Percentiles rank a stretch among this genome's conserved stretches.
Evolutionary conservation across 73 alveolate genomes (phyloP).

Genomic region (Urostyla sp.): DNA sequence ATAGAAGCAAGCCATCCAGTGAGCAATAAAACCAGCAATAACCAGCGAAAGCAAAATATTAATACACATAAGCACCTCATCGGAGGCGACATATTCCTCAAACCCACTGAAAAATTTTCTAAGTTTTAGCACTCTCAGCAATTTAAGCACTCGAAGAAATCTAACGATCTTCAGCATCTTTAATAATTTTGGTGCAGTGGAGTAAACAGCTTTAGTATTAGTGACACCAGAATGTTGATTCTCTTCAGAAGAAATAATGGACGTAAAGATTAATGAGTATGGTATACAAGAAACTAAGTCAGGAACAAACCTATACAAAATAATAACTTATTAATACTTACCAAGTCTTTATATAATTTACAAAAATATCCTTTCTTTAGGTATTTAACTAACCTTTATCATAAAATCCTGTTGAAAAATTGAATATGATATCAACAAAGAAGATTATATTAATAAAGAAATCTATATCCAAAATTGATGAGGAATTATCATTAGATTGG

Average conservation of each 20-base stretch:
- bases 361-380: background rate
- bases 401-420: conserved; percentile 55
- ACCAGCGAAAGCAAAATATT: conserved; percentile 52
- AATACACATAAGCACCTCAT: conserved; percentile 44
- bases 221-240: background rate
- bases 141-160: conserved; percentile 58
- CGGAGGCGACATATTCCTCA: conserved; percentile 71
- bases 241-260: background rate
- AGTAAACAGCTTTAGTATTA: background rate
- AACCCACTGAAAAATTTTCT: conserved; percentile 6
- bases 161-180: conserved; percentile 34
- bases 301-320: background rate
- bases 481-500: conserved; percentile 6
- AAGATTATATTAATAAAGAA: conserved; percentile 45
- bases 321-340: background rate
- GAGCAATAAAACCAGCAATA: conserved; percentile 64
- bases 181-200: conserved; percentile 27
- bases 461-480: conserved; percentile 3
- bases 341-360: conserved; percentile 48
- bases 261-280: background rate
- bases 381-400: conserved; percentile 32
- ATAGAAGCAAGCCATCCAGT: conserved; percentile 81
- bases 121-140: conserved; percentile 54
- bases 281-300: conserved; percentile 36
- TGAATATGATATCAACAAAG: conserved; percentile 40